Conservation (phyloP, 179 eudicot species). For the Corrigiola litoralis region DNA sequence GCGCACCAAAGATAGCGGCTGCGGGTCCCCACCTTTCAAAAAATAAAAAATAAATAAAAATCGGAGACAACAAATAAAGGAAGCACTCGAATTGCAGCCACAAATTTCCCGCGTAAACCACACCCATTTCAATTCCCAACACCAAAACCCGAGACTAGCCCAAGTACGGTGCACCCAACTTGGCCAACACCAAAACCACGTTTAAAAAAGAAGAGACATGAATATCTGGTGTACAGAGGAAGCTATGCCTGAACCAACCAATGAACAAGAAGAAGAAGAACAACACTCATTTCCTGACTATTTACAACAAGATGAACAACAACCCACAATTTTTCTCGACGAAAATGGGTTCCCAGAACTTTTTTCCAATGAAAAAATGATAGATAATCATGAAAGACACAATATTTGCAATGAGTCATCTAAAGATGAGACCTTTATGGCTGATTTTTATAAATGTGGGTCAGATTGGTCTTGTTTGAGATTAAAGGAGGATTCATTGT, state of each 20-base stretch:
- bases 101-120: conserved; percentile 12
- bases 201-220: neutral
- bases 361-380: neutral
- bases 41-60: no score
- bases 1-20: no score
- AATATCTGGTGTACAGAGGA: neutral
- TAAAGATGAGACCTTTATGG: conserved; percentile 16
- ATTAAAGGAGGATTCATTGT: neutral
- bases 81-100: neutral
- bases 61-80: neutral
- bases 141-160: neutral
- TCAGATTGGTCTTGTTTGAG: conserved; percentile 37
- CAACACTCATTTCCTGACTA: neutral
- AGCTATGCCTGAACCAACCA: conserved; percentile 20
- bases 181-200: neutral
- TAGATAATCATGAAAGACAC: neutral
- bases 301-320: conserved; percentile 9
- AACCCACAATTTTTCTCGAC: conserved; percentile 26
- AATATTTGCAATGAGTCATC: neutral
- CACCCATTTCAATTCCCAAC: neutral
- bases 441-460: conserved; percentile 39
- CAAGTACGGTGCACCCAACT: no score
- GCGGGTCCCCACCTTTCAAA: no score
- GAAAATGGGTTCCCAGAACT: conserved; percentile 31
- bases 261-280: neutral